Conservation (phyloP, 169 alveolate genomes). For the Fabrea salina region DNA sequence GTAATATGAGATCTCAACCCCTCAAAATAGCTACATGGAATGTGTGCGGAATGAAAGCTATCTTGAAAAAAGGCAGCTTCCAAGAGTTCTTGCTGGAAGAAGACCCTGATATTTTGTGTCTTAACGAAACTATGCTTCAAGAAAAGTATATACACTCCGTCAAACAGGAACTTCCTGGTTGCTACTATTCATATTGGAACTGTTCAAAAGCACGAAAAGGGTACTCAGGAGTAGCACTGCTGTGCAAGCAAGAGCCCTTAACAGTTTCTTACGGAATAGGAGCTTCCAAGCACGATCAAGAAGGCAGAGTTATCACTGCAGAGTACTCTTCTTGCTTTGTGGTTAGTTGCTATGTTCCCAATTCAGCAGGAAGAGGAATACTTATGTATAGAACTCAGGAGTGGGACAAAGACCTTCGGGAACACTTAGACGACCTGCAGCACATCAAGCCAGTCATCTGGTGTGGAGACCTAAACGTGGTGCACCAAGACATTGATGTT, state of each 20-base stretch:
- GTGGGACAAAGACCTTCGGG: conserved; percentile 73
- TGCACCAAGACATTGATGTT: conserved; percentile 66
- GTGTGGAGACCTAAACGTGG: conserved; percentile 81
- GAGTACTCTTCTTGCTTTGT: conserved; percentile 67
- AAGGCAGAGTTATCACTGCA: conserved; percentile 72
- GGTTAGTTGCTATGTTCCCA: conserved; percentile 73
- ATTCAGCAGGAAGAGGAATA: conserved; percentile 63
- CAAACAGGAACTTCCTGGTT: conserved; percentile 46
- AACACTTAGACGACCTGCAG: conserved; percentile 43
- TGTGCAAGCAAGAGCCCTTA: conserved; percentile 51
- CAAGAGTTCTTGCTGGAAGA: conserved; percentile 13
- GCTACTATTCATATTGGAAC: conserved; percentile 47
- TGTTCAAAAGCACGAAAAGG: conserved; percentile 45
- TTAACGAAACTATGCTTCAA: conserved; percentile 72
- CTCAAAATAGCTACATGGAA: conserved; percentile 57
- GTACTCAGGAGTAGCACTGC: conserved; percentile 72
- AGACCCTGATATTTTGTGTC: conserved; percentile 70
- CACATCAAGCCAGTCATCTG: conserved; percentile 60
- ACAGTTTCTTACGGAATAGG: conserved; percentile 58
- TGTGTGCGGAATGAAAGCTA: conserved; percentile 70
- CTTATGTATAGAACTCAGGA: conserved; percentile 68
- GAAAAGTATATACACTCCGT: conserved; percentile 40
- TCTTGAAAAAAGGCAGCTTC: neutral
- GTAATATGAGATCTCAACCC: too few relatives aligned
- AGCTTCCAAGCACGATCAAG: conserved; percentile 57